Evolutionary conservation across 2,329 filamentous ascomycete genomes (phyloP).

Genomic region (Raffaelea arxii): DNA sequence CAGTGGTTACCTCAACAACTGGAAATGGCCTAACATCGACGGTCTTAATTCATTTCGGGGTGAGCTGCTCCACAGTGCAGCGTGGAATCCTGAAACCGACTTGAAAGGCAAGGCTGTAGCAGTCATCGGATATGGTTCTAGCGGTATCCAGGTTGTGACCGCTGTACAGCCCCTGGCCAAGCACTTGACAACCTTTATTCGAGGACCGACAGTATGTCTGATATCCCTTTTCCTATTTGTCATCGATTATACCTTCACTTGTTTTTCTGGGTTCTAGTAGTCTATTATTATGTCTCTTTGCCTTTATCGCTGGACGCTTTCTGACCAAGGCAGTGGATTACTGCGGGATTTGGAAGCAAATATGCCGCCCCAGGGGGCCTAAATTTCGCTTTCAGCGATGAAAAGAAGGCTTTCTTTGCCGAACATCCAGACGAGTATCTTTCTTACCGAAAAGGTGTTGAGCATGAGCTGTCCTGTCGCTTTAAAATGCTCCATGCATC

Average conservation of each 20-base stretch:
- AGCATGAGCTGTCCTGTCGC: conserved; percentile 10
- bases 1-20: conserved; percentile 13
- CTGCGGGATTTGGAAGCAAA: conserved; percentile 46
- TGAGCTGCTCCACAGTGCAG: conserved; percentile 18
- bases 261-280: no score
- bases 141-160: conserved; percentile 20
- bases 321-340: no score
- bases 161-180: conserved; percentile 8
- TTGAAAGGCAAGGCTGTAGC: conserved; percentile 17
- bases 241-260: no score
- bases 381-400: conserved; percentile 27
- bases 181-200: background rate
- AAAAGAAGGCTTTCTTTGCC: conserved; percentile 8
- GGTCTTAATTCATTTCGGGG: conserved; percentile 24
- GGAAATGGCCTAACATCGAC: conserved; percentile 17
- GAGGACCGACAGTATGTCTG: conserved; percentile 1
- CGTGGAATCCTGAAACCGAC: conserved; percentile 16
- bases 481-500: conserved; percentile 11
- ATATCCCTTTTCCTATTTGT: conserved; percentile 7
- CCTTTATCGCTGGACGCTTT: no score
- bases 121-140: conserved; percentile 22
- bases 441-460: conserved; percentile 11
- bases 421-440: conserved; percentile 9
- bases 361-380: conserved; percentile 5
- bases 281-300: no score